Evolutionary conservation across 345 rosid genomes (phyloP).

Genomic region (Citrus reticulata): DNA sequence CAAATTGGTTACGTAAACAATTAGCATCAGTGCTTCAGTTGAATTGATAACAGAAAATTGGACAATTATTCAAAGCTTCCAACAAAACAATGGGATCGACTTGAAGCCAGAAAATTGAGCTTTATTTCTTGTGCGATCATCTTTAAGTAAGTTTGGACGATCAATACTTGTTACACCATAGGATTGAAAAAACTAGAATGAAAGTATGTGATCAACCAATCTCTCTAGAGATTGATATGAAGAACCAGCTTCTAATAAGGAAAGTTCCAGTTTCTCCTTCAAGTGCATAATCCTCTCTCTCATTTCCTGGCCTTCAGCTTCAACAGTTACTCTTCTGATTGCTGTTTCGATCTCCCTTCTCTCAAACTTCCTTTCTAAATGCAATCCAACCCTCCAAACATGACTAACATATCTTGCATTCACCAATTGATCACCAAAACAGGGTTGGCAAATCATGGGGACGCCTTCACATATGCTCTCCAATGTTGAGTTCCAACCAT

Average conservation of each 20-base stretch:
- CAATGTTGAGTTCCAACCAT: slow-evolving; percentile 69
- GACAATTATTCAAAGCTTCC: too few species aligned
- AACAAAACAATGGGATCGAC: too few species aligned
- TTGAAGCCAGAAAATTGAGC: not conserved
- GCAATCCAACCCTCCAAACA: slow-evolving; percentile 56
- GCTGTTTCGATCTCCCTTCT: slow-evolving; percentile 36
- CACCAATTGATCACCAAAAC: slow-evolving; percentile 55
- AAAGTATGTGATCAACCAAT: slow-evolving; percentile 28
- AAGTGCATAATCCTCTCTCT: slow-evolving; percentile 26
- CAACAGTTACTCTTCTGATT: slow-evolving; percentile 30
- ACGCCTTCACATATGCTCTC: slow-evolving; percentile 64
- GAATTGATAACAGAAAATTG: too few species aligned
- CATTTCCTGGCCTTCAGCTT: slow-evolving; percentile 33
- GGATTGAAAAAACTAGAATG: slow-evolving; percentile 14
- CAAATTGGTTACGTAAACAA: too few species aligned
- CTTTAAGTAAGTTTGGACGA: not conserved
- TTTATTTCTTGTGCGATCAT: not conserved
- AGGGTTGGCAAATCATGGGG: slow-evolving; percentile 75
- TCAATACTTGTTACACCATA: not conserved
- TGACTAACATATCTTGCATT: slow-evolving; percentile 46
- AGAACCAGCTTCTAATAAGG: slow-evolving; percentile 40
- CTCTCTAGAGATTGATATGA: slow-evolving; percentile 33
- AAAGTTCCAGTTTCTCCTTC: slow-evolving; percentile 32
- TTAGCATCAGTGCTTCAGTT: too few species aligned
- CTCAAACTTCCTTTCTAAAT: slow-evolving; percentile 32